These are phyloP conservation scores for Penicillium coffeae DNA, from an alignment of 495 filamentous ascomycete species.

Conservation along the genomic window DNA sequence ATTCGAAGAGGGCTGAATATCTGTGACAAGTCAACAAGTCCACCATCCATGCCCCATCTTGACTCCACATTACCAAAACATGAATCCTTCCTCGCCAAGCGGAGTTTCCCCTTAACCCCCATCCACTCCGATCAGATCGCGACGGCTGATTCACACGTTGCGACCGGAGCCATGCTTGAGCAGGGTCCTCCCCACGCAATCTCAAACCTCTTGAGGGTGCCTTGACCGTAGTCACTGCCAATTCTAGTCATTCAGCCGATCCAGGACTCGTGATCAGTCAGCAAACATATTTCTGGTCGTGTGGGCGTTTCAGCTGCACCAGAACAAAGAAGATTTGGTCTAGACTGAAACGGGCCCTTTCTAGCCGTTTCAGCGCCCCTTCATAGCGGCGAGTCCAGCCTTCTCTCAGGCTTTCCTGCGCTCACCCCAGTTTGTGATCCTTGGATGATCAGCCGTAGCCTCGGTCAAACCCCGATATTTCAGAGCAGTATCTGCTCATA, in stretches of 20 bases:
- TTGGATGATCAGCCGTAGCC: too few species aligned
- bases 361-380: background rate
- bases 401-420: background rate
- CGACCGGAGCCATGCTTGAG: background rate
- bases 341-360: slow-evolving; percentile 1
- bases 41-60: background rate
- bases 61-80: too few species aligned
- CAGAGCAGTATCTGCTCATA: too few species aligned
- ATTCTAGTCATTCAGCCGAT: background rate
- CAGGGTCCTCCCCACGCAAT: background rate
- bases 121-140: too few species aligned
- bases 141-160: too few species aligned
- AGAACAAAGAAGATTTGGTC: slow-evolving; percentile 16
- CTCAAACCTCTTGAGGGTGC: too few species aligned
- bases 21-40: too few species aligned
- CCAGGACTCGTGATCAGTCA: background rate
- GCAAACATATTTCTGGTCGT: slow-evolving; percentile 3
- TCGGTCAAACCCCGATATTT: too few species aligned
- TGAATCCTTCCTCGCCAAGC: too few species aligned
- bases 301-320: slow-evolving; percentile 13
- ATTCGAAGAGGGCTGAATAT: slow-evolving; percentile 9
- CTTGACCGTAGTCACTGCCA: background rate
- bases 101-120: too few species aligned
- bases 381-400: too few species aligned
- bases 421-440: background rate